Evolutionary conservation across 148 eudicot genomes (phyloP).

Genomic region (Arctostaphylos glauca): DNA sequence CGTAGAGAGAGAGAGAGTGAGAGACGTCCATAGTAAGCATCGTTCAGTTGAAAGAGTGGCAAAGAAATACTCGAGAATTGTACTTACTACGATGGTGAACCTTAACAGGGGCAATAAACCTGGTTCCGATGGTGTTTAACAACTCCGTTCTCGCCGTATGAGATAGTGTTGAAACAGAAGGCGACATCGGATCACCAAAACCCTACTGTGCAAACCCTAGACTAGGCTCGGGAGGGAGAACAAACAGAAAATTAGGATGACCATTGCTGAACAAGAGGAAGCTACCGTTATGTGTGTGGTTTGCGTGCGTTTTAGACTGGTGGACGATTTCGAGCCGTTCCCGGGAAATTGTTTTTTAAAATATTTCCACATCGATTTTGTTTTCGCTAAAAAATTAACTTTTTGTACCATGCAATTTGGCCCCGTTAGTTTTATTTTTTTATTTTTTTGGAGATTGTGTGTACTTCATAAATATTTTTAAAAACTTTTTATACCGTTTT

Average conservation of each 20-base stretch:
- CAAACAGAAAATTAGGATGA: neutral
- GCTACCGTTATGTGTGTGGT: conserved; percentile 8
- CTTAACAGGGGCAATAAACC: conserved; percentile 22
- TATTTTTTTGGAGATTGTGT: too few relatives aligned
- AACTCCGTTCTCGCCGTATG: conserved; percentile 25
- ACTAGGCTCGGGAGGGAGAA: neutral
- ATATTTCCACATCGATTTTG: too few relatives aligned
- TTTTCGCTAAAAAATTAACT: too few relatives aligned
- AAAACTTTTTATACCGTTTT: too few relatives aligned
- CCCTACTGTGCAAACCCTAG: neutral
- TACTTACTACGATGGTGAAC: conserved; percentile 34
- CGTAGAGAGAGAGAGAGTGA: neutral
- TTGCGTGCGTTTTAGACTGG: neutral
- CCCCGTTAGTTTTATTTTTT: too few relatives aligned
- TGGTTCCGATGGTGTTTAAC: conserved; percentile 21
- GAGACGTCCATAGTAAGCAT: neutral
- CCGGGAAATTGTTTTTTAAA: neutral
- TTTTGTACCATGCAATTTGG: too few relatives aligned
- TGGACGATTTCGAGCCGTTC: conserved; percentile 14
- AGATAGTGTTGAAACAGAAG: conserved; percentile 31
- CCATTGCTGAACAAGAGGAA: neutral
- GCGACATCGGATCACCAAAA: conserved; percentile 31
- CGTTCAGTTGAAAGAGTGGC: too few relatives aligned
- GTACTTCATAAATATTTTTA: too few relatives aligned
- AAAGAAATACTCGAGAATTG: neutral